phyloP scores from a whole-genome alignment of 2,329 filamentous ascomycete species.

The Penicillium sp. region DNA sequence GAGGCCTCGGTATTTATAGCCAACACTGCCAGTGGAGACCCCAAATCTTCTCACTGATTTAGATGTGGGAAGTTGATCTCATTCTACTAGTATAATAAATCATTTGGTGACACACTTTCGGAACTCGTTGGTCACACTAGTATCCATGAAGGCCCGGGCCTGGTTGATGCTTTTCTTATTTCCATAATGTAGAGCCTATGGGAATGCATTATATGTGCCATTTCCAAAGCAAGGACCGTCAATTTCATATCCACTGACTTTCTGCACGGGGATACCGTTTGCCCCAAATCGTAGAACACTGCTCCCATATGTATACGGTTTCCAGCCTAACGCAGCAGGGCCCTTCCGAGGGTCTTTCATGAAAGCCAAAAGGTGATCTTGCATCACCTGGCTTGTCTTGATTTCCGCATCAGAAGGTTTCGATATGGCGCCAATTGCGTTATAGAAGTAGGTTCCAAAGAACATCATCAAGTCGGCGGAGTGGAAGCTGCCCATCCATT shows the following conservation, averaged over 20 bases:
- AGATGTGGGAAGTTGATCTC: no score
- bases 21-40: no score
- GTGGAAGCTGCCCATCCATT: slow-evolving; percentile 51
- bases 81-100: no score
- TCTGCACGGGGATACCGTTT: slow-evolving; percentile 24
- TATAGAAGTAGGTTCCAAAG: slow-evolving; percentile 42
- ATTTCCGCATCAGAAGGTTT: background rate
- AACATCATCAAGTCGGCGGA: slow-evolving; percentile 43
- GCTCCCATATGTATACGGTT: slow-evolving; percentile 20
- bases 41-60: no score
- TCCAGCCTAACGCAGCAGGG: slow-evolving; percentile 14
- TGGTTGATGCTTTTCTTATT: background rate
- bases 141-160: no score
- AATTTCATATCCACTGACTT: slow-evolving; percentile 28
- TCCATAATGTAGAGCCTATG: background rate
- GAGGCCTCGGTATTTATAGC: background rate
- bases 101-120: no score
- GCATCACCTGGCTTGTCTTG: slow-evolving; percentile 7
- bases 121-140: no score
- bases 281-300: slow-evolving; percentile 32
- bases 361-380: slow-evolving; percentile 12
- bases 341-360: slow-evolving; percentile 12
- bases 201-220: slow-evolving; percentile 13
- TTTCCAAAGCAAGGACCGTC: slow-evolving; percentile 24
- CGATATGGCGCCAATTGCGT: background rate